Evolutionary conservation across 805 yeast species (phyloP).

Genomic region (Cyberlindnera maritima): DNA sequence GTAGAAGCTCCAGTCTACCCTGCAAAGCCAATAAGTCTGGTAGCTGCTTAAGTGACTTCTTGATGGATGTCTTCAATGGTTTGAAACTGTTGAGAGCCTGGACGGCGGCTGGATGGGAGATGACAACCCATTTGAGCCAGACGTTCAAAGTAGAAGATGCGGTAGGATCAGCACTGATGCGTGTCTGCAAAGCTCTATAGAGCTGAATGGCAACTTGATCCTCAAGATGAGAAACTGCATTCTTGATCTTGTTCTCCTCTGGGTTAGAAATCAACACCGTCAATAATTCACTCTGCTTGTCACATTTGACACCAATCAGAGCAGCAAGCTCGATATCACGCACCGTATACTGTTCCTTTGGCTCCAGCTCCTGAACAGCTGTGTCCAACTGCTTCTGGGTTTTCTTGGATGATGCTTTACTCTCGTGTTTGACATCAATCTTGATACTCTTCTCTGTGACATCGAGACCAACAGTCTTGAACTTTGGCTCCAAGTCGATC

Average conservation of each 20-base stretch:
- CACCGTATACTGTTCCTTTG: slow-evolving; percentile 27
- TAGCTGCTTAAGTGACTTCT: slow-evolving; percentile 52
- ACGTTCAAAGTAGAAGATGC: slow-evolving; percentile 39
- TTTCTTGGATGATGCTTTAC: slow-evolving; percentile 4
- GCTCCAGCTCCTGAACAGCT: slow-evolving; percentile 22
- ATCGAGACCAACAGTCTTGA: slow-evolving; percentile 28
- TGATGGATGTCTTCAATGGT: slow-evolving; percentile 54
- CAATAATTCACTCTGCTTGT: slow-evolving; percentile 28
- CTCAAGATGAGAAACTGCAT: slow-evolving; percentile 37
- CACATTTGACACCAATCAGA: slow-evolving; percentile 15
- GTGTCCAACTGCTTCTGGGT: slow-evolving; percentile 24
- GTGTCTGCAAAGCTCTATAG: slow-evolving; percentile 44
- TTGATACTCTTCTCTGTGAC: slow-evolving; percentile 20
- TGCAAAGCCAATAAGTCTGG: slow-evolving; percentile 75
- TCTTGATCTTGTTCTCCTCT: slow-evolving; percentile 39
- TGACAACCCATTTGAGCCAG: slow-evolving; percentile 83
- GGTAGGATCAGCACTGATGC: slow-evolving; percentile 43
- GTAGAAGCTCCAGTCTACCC: slow-evolving; percentile 78
- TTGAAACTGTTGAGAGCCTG: slow-evolving; percentile 40
- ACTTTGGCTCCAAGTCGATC: slow-evolving; percentile 39
- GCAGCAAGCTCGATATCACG: slow-evolving; percentile 22
- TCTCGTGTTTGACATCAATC: slow-evolving; percentile 26
- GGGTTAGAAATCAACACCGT: slow-evolving; percentile 24
- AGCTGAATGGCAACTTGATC: slow-evolving; percentile 41
- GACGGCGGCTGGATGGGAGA: slow-evolving; percentile 52